phyloP scores from a whole-genome alignment of 306 rosid species.

The Quercus robur region DNA sequence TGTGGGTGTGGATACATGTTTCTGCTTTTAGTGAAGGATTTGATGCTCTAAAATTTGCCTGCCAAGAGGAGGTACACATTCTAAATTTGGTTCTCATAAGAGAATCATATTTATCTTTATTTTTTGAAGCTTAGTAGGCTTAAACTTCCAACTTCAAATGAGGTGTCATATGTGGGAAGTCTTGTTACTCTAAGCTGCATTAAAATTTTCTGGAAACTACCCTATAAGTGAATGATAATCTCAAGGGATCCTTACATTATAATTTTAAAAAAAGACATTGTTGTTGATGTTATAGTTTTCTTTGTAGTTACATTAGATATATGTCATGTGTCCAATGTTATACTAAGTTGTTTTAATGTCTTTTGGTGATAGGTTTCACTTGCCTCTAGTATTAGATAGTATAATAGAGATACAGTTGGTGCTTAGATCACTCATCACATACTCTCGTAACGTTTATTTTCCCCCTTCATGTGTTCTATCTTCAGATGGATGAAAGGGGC shows the following conservation, averaged over 20 bases:
- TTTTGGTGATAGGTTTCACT: constrained; percentile 10
- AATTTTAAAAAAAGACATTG: neutral
- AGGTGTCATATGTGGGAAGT: neutral
- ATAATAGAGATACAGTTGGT: neutral
- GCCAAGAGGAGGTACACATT: too few relatives aligned
- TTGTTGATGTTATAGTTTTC: neutral
- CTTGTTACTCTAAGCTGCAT: neutral
- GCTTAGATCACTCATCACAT: neutral
- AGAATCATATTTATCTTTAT: too few relatives aligned
- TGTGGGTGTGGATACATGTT: too few relatives aligned
- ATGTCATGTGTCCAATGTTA: neutral
- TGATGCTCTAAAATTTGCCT: too few relatives aligned
- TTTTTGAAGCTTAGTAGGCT: too few relatives aligned
- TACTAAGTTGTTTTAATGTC: constrained; percentile 1
- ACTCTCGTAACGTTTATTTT: neutral
- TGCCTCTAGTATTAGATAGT: neutral
- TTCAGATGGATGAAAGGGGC: constrained; percentile 60
- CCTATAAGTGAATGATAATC: neutral
- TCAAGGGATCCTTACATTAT: neutral
- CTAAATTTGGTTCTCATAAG: too few relatives aligned
- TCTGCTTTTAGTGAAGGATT: too few relatives aligned
- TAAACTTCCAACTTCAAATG: neutral
- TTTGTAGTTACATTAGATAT: neutral
- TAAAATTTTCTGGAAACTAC: neutral
- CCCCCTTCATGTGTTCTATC: neutral